A percentile compares a stretch with the other conserved stretches of the same genome.
phyloP scores from a whole-genome alignment of 225 moss, liverwort and hornwort genomes.

The Bryum argenteum region DNA sequence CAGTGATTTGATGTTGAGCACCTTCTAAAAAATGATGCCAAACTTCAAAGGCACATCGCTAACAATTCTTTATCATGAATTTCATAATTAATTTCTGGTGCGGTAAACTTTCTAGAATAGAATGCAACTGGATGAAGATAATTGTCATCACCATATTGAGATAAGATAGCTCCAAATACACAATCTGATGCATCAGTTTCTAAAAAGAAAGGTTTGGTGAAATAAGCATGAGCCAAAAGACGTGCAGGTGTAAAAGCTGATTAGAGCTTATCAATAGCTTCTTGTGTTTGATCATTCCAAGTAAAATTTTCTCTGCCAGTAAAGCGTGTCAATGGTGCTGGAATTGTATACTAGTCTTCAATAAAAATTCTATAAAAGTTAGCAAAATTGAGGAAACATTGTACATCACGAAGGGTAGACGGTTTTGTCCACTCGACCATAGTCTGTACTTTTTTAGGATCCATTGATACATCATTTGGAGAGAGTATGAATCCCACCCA shows the following conservation, averaged over 20 bases:
- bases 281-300: background rate
- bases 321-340: background rate
- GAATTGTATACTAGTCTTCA: background rate
- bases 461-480: background rate
- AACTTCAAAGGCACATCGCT: slow-evolving; percentile 2
- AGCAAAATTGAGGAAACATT: background rate
- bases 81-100: background rate
- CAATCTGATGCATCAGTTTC: background rate
- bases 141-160: background rate
- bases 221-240: background rate
- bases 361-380: slow-evolving; percentile 4
- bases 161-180: background rate
- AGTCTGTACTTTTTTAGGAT: background rate
- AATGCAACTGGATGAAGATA: background rate
- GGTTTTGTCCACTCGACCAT: background rate
- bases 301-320: background rate
- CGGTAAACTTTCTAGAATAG: background rate
- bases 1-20: background rate
- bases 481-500: background rate
- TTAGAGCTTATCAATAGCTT: background rate
- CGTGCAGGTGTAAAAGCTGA: background rate
- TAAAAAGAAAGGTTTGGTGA: background rate
- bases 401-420: background rate
- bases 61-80: background rate
- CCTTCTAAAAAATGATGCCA: background rate